phyloP scores from a whole-genome alignment of 345 rosid species.

The Citrus maxima region DNA sequence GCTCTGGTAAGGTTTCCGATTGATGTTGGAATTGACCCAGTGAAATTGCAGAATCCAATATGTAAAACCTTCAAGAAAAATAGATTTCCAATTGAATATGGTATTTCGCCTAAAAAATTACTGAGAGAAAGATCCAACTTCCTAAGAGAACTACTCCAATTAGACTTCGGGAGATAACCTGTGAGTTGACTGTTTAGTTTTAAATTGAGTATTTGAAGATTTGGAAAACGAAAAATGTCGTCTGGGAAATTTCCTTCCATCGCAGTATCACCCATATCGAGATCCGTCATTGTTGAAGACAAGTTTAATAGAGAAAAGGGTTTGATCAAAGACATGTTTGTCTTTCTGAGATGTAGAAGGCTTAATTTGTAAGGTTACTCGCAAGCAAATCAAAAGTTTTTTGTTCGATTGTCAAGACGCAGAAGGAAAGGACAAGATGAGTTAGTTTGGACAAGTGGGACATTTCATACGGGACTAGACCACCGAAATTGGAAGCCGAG shows the following conservation, averaged over 20 bases:
- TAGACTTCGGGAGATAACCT: neutral
- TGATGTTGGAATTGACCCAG: neutral
- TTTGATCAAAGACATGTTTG: neutral
- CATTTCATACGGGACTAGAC: too few species aligned
- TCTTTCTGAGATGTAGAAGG: neutral
- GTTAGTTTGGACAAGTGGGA: too few species aligned
- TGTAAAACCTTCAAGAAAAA: neutral
- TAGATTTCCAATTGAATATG: neutral
- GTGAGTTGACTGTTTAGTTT: accelerated
- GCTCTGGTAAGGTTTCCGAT: neutral
- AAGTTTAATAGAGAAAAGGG: slow-evolving; percentile 7
- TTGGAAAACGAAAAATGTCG: neutral
- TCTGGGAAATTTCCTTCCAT: slow-evolving; percentile 11
- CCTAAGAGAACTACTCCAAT: neutral
- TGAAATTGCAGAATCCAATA: neutral
- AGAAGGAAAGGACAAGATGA: too few species aligned
- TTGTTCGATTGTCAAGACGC: too few species aligned
- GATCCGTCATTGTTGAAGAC: slow-evolving; percentile 2
- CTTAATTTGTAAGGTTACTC: slow-evolving; percentile 8
- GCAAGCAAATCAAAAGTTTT: neutral
- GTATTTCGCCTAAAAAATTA: neutral
- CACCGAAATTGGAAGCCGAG: too few species aligned
- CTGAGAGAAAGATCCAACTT: neutral
- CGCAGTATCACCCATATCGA: accelerated
- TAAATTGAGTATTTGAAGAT: neutral